A percentile compares a stretch with the other conserved stretches of the same genome.
Evolutionary conservation across 2,329 filamentous ascomycete species (phyloP).

Genomic region (Malbranchea zuffiana): DNA sequence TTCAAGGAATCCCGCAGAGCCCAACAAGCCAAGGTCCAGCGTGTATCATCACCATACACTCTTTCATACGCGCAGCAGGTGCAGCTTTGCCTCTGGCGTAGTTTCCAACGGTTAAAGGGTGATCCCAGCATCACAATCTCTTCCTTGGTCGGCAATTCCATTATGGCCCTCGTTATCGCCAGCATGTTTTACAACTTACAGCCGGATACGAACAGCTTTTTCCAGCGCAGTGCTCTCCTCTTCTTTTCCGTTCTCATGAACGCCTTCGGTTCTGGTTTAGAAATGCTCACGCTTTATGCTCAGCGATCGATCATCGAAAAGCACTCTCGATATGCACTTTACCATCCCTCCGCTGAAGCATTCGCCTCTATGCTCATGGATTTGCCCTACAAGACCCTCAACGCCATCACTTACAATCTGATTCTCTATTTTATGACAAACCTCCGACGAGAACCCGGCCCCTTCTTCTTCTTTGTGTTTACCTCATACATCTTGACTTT

Average conservation of each 20-base stretch:
- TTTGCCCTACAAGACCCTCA: neutral
- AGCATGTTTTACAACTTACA: constrained; percentile 71
- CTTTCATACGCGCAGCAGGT: constrained; percentile 67
- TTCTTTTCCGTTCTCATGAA: constrained; percentile 85
- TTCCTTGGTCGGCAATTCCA: constrained; percentile 33
- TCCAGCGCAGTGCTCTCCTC: constrained; percentile 62
- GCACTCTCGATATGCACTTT: neutral
- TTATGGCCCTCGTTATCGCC: constrained; percentile 48
- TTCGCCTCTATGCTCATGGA: constrained; percentile 1
- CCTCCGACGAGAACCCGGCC: constrained; percentile 57
- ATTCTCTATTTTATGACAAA: constrained; percentile 78
- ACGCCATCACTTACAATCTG: constrained; percentile 19
- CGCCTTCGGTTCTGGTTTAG: constrained; percentile 67
- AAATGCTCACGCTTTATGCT: constrained; percentile 35
- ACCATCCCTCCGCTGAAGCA: constrained; percentile 4
- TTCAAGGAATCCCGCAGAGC: constrained; percentile 51
- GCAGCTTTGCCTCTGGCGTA: constrained; percentile 54
- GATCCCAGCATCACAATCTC: constrained; percentile 58
- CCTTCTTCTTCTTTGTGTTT: constrained; percentile 79
- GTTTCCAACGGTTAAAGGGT: constrained; percentile 59
- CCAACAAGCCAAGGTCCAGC: neutral
- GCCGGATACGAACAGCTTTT: constrained; percentile 58
- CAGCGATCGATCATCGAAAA: constrained; percentile 27
- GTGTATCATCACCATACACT: constrained; percentile 52
- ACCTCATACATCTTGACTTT: constrained; percentile 62